These are phyloP conservation scores for Leccinum boreale DNA, from an alignment of 768 basidiomycete species.

Conservation along the genomic window DNA sequence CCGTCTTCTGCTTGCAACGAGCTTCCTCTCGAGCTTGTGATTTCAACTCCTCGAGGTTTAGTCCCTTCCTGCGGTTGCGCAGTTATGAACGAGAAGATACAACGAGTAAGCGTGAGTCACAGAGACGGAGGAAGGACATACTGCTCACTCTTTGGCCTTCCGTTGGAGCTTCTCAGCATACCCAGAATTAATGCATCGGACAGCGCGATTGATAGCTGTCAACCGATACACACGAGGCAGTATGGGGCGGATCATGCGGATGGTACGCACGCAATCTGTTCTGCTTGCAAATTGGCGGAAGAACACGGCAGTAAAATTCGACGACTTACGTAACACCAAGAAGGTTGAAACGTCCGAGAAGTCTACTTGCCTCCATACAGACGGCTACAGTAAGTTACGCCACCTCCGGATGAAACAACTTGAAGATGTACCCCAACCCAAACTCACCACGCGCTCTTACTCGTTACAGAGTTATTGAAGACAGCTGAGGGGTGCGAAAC, in stretches of 20 bases:
- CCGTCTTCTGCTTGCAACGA: constrained; percentile 31
- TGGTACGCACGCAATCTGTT: neutral
- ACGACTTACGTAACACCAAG: neutral
- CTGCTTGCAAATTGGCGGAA: neutral
- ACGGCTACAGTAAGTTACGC: no score
- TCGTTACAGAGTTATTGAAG: neutral
- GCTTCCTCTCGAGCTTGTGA: constrained; percentile 25
- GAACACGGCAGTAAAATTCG: neutral
- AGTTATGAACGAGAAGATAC: constrained; percentile 2
- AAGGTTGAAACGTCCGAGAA: no score
- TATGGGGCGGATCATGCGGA: constrained; percentile 2
- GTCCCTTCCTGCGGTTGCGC: constrained; percentile 39
- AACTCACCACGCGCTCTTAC: neutral
- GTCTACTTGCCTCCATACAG: no score
- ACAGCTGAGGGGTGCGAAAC: neutral
- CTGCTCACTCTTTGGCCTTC: constrained; percentile 61
- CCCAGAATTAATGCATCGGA: constrained; percentile 18
- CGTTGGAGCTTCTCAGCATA: constrained; percentile 70
- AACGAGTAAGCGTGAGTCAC: constrained; percentile 5
- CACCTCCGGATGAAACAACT: neutral
- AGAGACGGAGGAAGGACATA: constrained; percentile 7
- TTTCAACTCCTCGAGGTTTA: constrained; percentile 38
- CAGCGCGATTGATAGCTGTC: neutral
- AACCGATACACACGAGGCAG: neutral
- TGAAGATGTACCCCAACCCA: neutral